A percentile compares a stretch with the other conserved stretches of the same genome.
Conservation (phyloP, 768 basidiomycete genomes). For the Roridomyces roridus region DNA sequence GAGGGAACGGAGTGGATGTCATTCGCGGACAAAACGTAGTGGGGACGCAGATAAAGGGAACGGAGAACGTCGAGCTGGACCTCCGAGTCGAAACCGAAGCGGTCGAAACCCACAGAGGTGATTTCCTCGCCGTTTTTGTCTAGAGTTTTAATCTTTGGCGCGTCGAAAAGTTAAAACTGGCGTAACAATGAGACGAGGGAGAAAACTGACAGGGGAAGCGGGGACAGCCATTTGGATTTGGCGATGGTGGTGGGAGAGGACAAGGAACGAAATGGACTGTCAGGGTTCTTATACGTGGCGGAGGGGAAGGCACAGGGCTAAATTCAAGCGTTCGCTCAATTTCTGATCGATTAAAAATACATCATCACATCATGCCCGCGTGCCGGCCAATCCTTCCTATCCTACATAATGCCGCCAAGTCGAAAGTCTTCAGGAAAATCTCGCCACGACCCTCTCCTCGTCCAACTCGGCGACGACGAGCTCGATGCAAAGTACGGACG, state of each 20-base stretch:
- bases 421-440: slow-evolving; percentile 58
- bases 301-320: not conserved
- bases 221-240: slow-evolving; percentile 18
- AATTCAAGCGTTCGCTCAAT: not conserved
- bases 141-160: slow-evolving; percentile 60
- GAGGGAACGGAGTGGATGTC: slow-evolving; percentile 36
- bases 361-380: slow-evolving; percentile 15
- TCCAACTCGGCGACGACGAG: slow-evolving; percentile 85
- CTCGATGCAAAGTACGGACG: slow-evolving; percentile 78
- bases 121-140: slow-evolving; percentile 82
- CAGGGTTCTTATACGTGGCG: slow-evolving; percentile 15
- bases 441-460: slow-evolving; percentile 75
- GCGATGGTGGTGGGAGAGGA: slow-evolving; percentile 27
- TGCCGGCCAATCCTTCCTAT: no score
- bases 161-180: slow-evolving; percentile 25
- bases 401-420: slow-evolving; percentile 65
- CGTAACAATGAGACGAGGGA: slow-evolving; percentile 1
- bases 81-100: slow-evolving; percentile 91
- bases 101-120: slow-evolving; percentile 78
- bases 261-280: not conserved
- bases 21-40: slow-evolving; percentile 63
- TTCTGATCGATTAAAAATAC: no score
- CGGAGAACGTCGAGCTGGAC: slow-evolving; percentile 83
- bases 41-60: slow-evolving; percentile 86
- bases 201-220: slow-evolving; percentile 16